These are phyloP conservation scores for Talaromyces rugulosus DNA, from an alignment of 2,329 filamentous ascomycete genomes.

Conservation along the genomic window DNA sequence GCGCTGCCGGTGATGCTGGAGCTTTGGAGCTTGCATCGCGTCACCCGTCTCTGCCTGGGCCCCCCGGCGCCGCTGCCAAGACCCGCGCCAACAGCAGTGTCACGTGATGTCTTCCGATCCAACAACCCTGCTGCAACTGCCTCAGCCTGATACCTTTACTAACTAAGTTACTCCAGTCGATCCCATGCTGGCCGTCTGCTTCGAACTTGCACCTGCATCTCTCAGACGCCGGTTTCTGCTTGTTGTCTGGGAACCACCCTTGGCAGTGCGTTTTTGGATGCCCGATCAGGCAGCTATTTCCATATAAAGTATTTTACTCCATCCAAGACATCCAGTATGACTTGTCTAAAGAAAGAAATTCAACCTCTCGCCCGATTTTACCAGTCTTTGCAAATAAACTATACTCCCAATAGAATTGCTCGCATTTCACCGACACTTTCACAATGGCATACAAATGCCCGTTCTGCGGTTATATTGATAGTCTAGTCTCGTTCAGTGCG, in stretches of 20 bases:
- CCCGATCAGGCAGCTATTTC: constrained; percentile 14
- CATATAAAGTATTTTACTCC: not conserved
- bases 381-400: not conserved
- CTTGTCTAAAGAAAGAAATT: not conserved
- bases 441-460: constrained; percentile 13
- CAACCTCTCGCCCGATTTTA: not conserved
- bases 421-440: not conserved
- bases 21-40: constrained; percentile 12
- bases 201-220: not conserved
- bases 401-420: not conserved
- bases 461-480: constrained; percentile 8
- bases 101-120: constrained; percentile 3
- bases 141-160: not conserved
- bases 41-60: constrained; percentile 11
- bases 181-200: not conserved
- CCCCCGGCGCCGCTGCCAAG: constrained; percentile 1
- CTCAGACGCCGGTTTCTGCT: not conserved
- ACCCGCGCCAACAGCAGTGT: not conserved
- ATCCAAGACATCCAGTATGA: constrained; percentile 50
- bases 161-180: not conserved
- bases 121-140: no score
- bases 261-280: constrained; percentile 2
- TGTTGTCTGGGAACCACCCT: not conserved
- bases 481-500: constrained; percentile 6
- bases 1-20: constrained; percentile 1